Conservation (phyloP, 2,329 filamentous ascomycete genomes). For the Capronia coronata region DNA sequence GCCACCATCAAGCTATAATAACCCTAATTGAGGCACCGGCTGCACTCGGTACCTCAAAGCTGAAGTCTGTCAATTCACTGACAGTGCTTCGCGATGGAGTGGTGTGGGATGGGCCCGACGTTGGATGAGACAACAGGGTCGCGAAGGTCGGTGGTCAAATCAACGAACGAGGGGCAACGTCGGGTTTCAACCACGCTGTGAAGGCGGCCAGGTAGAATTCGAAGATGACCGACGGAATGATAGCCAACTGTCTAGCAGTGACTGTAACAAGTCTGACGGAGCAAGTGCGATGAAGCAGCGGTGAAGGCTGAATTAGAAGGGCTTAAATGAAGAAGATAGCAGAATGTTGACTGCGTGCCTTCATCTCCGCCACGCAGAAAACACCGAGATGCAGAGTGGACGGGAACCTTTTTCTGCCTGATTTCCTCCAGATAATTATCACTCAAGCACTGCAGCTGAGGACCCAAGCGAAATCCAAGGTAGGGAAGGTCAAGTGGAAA, state of each 20-base stretch:
- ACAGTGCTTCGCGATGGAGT: neutral
- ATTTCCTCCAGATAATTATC: constrained; percentile 1
- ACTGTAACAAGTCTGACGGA: constrained; percentile 1
- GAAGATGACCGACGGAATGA: constrained; percentile 2
- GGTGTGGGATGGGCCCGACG: neutral
- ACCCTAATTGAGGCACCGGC: neutral
- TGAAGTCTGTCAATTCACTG: neutral
- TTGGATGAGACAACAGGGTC: constrained; percentile 1
- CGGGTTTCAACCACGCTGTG: constrained; percentile 3
- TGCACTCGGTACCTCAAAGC: neutral
- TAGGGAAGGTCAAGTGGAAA: neutral
- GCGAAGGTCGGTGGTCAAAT: neutral
- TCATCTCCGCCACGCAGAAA: constrained; percentile 16
- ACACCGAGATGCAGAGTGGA: constrained; percentile 12
- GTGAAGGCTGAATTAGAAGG: constrained; percentile 11
- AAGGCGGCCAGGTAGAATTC: neutral
- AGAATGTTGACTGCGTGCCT: constrained; percentile 11
- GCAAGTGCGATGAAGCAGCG: constrained; percentile 15
- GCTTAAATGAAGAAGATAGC: constrained; percentile 11
- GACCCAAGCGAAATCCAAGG: neutral
- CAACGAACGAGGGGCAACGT: constrained; percentile 14
- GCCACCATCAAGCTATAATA: constrained; percentile 9
- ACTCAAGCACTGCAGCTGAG: constrained; percentile 6
- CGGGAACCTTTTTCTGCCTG: neutral
- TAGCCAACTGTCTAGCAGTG: constrained; percentile 3